Evolutionary conservation across 2,329 filamentous ascomycete species (phyloP), one percentile per base, ranked within the genome.

Genomic region (Cladosporium velox): DNA sequence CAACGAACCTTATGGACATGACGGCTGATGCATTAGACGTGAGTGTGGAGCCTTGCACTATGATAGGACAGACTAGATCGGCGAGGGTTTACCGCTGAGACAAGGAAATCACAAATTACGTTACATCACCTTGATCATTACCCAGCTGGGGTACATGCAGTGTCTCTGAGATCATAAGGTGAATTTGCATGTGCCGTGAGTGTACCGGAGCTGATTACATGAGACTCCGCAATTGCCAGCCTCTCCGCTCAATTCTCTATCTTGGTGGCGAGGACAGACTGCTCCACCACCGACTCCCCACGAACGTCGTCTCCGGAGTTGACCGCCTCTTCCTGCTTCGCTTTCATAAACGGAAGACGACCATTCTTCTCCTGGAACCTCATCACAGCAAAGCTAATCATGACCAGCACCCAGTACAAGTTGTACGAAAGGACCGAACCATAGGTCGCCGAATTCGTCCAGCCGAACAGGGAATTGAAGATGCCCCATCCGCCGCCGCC

Each of bases 391-490:
- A 94, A 91, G 5, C 84, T 84, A 18, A 83, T 67, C 65, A 93
- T 92, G 70, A 92, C 84, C 10, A 68, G 82, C 60, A 95, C 79
- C 93, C 92, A 97, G 81, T 96, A 96, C 18, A 94, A 66, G 76
- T 95, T 96, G 81, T 96, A 96, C 1, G 90, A 88, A 69, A 96
- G 88, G 69, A 96, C 90, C 1, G 91, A 93, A 61, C 92, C 92
- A 72, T 94, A 93, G 1, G 92, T 96, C 5, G 91, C 93, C 14
- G 90, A 92, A 80, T 96, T 96, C 68, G 88, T 86, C 93, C 93
- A 97, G 66, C 93, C 92, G 12, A 96, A 83, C 63, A 96, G 84
- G 66, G 91, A 88, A 72, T 96, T 94, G 83, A 96, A 92, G 70
- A 96, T 88, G 65, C 91, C 91, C 92, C 92, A 96, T 54, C 90